Conservation (phyloP, 345 rosid species). For the Dipteronia sinensis region DNA sequence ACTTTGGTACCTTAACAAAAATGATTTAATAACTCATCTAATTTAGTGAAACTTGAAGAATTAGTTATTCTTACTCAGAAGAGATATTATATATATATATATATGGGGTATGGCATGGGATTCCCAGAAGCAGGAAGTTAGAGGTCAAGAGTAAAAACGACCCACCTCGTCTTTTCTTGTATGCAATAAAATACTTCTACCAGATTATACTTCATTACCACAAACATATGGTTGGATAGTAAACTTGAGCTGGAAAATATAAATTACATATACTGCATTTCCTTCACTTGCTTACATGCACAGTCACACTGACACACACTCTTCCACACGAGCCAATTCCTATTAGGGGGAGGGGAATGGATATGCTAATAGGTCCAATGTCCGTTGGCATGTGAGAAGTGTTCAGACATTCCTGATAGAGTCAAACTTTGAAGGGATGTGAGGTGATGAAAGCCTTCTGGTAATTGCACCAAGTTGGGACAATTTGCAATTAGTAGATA, state of each 20-base stretch:
- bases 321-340: neutral
- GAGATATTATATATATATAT: too few relatives aligned
- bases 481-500: neutral
- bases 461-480: neutral
- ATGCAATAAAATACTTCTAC: too few relatives aligned
- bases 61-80: too few relatives aligned
- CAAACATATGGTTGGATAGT: neutral
- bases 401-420: constrained; percentile 1
- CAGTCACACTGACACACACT: neutral
- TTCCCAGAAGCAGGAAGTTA: too few relatives aligned
- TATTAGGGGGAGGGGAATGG: neutral
- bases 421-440: neutral
- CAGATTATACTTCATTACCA: too few relatives aligned
- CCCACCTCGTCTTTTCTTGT: too few relatives aligned
- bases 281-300: neutral
- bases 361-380: neutral
- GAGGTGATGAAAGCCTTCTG: neutral
- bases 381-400: constrained; percentile 1
- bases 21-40: too few relatives aligned
- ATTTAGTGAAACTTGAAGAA: too few relatives aligned
- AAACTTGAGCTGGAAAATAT: neutral
- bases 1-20: too few relatives aligned
- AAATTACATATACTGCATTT: too few relatives aligned
- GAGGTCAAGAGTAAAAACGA: too few relatives aligned
- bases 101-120: too few relatives aligned